A percentile compares a stretch with the other conserved stretches of the same genome.
Conservation (phyloP, 31 red algal species). For the Odonthalia washingtoniensis region DNA sequence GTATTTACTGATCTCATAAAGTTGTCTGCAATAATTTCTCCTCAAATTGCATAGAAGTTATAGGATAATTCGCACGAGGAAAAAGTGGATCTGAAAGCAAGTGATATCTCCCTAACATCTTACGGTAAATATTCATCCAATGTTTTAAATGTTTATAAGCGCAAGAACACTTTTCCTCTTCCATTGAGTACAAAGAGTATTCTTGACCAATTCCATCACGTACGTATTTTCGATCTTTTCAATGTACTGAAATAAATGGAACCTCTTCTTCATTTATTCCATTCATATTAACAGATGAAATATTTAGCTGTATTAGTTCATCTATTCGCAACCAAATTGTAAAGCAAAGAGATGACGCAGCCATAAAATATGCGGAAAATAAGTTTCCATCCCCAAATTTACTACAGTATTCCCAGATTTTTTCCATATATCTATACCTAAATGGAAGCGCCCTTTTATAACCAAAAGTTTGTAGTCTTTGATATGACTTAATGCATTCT, state of each 20-base stretch:
- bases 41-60: background rate
- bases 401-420: background rate
- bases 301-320: background rate
- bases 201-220: background rate
- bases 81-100: background rate
- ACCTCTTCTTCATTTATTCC: background rate
- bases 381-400: background rate
- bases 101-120: background rate
- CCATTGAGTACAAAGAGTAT: background rate
- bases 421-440: slow-evolving; percentile 32
- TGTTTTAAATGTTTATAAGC: background rate
- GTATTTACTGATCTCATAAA: background rate
- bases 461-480: background rate
- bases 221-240: slow-evolving; percentile 6
- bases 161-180: background rate
- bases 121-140: background rate
- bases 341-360: slow-evolving; percentile 12
- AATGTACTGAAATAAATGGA: slow-evolving; percentile 6
- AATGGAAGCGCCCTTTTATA: slow-evolving; percentile 9
- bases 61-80: background rate
- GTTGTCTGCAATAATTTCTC: background rate
- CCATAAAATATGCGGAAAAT: background rate
- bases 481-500: background rate
- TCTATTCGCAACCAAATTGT: slow-evolving; percentile 29
- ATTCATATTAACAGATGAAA: background rate